A percentile compares a stretch with the other conserved stretches of the same genome.
Evolutionary conservation across 441 rosid genomes (phyloP).

Genomic region (Aleurites moluccanus): DNA sequence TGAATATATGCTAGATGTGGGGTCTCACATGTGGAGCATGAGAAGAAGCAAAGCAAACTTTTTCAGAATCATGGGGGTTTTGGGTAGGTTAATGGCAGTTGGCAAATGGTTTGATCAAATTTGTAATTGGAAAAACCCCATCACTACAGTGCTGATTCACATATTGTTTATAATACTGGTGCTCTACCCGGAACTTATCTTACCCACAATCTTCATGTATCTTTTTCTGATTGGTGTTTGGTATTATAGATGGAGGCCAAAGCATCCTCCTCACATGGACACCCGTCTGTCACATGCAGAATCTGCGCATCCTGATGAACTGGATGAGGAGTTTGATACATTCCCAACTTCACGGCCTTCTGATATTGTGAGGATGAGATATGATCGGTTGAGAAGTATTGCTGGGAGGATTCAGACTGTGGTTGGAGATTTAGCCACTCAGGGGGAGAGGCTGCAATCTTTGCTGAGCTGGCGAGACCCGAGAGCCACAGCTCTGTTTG

Average conservation of each 20-base stretch:
- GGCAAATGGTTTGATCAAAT: conserved; percentile 96
- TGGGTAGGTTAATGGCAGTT: conserved; percentile 77
- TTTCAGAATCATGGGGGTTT: conserved; percentile 84
- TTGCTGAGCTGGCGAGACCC: conserved; percentile 98
- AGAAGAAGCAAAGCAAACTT: conserved; percentile 97
- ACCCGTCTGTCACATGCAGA: conserved; percentile 92
- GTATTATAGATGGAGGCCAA: conserved; percentile 94
- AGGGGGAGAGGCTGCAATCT: conserved; percentile 92
- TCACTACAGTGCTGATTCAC: conserved; percentile 88
- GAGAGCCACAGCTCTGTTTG: conserved; percentile 80
- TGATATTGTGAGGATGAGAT: conserved; percentile 84
- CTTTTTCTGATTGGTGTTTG: conserved; percentile 93
- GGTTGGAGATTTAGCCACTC: conserved; percentile 93
- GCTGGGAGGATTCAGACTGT: conserved; percentile 95
- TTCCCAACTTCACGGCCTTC: conserved; percentile 78
- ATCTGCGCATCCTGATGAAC: conserved; percentile 80
- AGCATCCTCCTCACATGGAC: conserved; percentile 98
- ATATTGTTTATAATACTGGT: conserved; percentile 85
- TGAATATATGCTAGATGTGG: conserved; percentile 96
- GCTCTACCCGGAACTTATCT: conserved; percentile 86
- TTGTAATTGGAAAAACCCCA: conserved; percentile 91
- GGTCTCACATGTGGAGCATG: conserved; percentile 99
- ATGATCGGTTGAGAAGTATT: conserved; percentile 85
- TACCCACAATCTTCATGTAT: conserved; percentile 90
- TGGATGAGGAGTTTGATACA: conserved; percentile 91